Percentiles rank a stretch among this genome's conserved stretches.
These are phyloP conservation scores for Candida nanaspora DNA, from an alignment of 805 yeast genomes.

Conservation along the genomic window DNA sequence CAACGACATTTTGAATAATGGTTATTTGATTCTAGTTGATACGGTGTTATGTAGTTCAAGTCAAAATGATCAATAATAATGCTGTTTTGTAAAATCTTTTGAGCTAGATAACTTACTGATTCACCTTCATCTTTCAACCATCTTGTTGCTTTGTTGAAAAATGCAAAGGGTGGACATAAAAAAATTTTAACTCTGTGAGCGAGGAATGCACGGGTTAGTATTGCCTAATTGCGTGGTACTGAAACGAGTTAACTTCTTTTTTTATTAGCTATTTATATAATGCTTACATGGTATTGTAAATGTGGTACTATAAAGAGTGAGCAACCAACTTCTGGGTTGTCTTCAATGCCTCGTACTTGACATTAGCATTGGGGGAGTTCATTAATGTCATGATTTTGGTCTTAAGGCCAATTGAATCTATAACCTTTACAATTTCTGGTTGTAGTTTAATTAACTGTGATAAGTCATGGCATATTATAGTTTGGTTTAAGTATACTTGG, in stretches of 20 bases:
- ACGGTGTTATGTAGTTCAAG: background rate
- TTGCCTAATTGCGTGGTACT: no score
- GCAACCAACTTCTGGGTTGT: slow-evolving; percentile 94
- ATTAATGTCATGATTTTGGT: slow-evolving; percentile 77
- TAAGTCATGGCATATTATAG: slow-evolving; percentile 65
- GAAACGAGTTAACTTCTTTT: no score
- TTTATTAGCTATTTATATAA: no score
- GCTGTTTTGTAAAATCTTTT: background rate
- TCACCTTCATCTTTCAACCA: no score
- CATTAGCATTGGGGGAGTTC: slow-evolving; percentile 74
- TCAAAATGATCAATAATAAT: background rate
- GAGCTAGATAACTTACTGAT: background rate
- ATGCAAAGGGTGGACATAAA: no score
- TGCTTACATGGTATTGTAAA: no score
- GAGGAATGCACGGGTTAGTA: no score
- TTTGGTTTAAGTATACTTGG: slow-evolving; percentile 31
- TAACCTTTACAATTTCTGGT: slow-evolving; percentile 52
- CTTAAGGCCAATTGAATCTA: slow-evolving; percentile 58
- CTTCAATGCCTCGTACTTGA: slow-evolving; percentile 89
- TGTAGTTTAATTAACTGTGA: slow-evolving; percentile 51
- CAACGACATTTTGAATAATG: slow-evolving; percentile 50
- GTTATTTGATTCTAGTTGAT: background rate
- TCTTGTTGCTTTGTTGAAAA: no score
- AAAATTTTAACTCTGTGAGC: no score
- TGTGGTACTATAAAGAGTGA: slow-evolving; percentile 59